Evolutionary conservation across 306 rosid genomes (phyloP).

Genomic region (Trifolium pratense): DNA sequence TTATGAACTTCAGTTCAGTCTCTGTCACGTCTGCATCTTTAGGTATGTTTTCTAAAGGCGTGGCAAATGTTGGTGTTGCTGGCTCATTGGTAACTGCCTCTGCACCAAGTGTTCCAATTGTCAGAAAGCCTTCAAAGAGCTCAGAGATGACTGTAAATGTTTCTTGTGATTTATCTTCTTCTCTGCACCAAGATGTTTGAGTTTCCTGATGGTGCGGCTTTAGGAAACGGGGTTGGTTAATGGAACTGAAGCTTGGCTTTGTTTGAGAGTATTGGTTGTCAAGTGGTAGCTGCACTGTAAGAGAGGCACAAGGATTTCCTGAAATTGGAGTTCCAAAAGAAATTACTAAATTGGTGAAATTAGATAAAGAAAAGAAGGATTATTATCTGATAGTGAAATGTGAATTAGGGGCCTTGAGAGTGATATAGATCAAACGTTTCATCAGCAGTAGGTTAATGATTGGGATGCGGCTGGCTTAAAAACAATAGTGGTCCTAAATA

Average conservation of each 20-base stretch:
- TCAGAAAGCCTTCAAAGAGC: constrained; percentile 84
- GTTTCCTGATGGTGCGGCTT: constrained; percentile 51
- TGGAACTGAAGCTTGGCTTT: constrained; percentile 54
- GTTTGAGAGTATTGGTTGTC: constrained; percentile 58
- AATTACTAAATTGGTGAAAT: constrained; percentile 40
- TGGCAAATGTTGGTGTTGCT: constrained; percentile 79
- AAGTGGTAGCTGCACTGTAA: constrained; percentile 59
- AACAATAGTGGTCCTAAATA: constrained; percentile 19
- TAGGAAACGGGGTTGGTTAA: constrained; percentile 46
- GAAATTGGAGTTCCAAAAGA: constrained; percentile 51
- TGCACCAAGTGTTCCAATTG: constrained; percentile 87
- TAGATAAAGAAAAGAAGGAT: constrained; percentile 24
- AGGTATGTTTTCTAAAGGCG: constrained; percentile 59
- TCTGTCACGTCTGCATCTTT: constrained; percentile 60
- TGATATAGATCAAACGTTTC: background rate
- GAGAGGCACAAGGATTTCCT: constrained; percentile 72
- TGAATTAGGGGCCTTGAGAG: constrained; percentile 13
- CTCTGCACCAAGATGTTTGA: constrained; percentile 37
- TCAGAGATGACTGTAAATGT: constrained; percentile 55
- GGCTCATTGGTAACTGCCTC: constrained; percentile 65
- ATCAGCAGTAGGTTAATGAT: constrained; percentile 15
- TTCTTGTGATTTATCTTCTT: constrained; percentile 45
- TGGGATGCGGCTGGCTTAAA: constrained; percentile 22
- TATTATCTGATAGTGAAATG: constrained; percentile 27
- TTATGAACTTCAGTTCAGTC: constrained; percentile 73